Conservation (phyloP, 176 grass and related monocot species). For the Musa beccarii region DNA sequence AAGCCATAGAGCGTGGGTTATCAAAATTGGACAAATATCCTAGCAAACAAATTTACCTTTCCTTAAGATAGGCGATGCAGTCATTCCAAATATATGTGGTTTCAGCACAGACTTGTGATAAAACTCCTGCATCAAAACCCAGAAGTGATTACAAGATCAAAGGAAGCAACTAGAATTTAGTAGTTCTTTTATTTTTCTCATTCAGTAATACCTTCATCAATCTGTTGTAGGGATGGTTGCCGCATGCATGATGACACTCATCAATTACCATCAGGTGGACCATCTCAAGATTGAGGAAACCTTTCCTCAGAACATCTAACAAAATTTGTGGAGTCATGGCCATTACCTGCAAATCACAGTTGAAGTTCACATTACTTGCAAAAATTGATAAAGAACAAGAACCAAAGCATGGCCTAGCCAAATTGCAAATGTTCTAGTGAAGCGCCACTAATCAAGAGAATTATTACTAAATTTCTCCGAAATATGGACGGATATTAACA, state of each 20-base stretch:
- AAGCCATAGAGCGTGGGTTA: not conserved
- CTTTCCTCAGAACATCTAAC: slow-evolving; percentile 65
- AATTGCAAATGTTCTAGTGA: not conserved
- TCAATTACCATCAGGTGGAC: slow-evolving; percentile 73
- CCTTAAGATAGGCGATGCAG: slow-evolving; percentile 73
- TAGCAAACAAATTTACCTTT: slow-evolving; percentile 42
- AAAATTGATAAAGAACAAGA: not conserved
- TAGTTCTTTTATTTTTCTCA: not conserved
- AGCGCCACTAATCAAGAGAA: not conserved
- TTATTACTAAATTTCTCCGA: not conserved
- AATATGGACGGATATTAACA: not conserved
- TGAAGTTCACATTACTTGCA: not conserved
- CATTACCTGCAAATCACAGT: slow-evolving; percentile 53
- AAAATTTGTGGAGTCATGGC: slow-evolving; percentile 87
- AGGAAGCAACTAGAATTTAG: not conserved
- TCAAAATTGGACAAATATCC: not conserved
- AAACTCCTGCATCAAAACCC: slow-evolving; percentile 50
- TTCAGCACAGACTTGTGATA: slow-evolving; percentile 53
- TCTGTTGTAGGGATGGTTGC: slow-evolving; percentile 69
- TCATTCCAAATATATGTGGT: slow-evolving; percentile 76
- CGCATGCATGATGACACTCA: slow-evolving; percentile 79
- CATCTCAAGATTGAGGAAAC: slow-evolving; percentile 56
- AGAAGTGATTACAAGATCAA: not conserved
- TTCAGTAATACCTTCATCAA: slow-evolving; percentile 80
- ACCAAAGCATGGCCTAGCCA: not conserved